A percentile compares a stretch with the other conserved stretches of the same genome.
Evolutionary conservation across 805 yeast species (phyloP).

Genomic region (Lachancea dasiensis): DNA sequence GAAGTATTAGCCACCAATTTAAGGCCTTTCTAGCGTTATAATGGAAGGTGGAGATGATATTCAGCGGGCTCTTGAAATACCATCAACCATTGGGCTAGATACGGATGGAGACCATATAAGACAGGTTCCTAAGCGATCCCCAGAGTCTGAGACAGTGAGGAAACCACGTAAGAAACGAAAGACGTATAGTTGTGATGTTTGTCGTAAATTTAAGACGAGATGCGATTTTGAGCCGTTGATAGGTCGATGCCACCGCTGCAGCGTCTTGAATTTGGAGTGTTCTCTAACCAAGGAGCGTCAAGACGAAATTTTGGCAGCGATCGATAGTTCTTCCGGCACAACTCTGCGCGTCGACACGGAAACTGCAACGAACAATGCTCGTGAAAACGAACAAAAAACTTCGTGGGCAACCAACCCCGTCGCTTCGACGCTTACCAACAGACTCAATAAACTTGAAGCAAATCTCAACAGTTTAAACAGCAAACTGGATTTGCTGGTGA

Average conservation of each 20-base stretch:
- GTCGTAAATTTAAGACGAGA: constrained; percentile 52
- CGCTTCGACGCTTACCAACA: constrained; percentile 12
- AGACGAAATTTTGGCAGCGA: constrained; percentile 22
- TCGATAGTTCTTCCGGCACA: constrained; percentile 16
- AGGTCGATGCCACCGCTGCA: constrained; percentile 49
- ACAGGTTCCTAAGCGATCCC: not conserved
- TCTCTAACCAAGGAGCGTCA: constrained; percentile 36
- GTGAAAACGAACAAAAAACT: not conserved
- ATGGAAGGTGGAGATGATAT: not conserved
- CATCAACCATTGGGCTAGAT: not conserved
- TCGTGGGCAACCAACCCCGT: constrained; percentile 7
- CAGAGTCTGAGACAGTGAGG: not conserved
- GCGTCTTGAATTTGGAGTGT: constrained; percentile 42
- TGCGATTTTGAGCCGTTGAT: constrained; percentile 44
- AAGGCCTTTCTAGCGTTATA: no score
- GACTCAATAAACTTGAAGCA: constrained; percentile 25
- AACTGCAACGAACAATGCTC: not conserved
- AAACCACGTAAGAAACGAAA: constrained; percentile 35
- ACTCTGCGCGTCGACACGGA: not conserved
- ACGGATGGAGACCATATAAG: constrained; percentile 1
- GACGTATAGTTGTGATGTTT: constrained; percentile 43
- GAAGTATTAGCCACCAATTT: no score
- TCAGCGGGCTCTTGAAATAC: not conserved
- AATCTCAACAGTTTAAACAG: constrained; percentile 19
- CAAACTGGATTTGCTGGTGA: constrained; percentile 21